Base-by-base conservation (phyloP, 805 yeast species). In the Candida schatavii region DNA sequence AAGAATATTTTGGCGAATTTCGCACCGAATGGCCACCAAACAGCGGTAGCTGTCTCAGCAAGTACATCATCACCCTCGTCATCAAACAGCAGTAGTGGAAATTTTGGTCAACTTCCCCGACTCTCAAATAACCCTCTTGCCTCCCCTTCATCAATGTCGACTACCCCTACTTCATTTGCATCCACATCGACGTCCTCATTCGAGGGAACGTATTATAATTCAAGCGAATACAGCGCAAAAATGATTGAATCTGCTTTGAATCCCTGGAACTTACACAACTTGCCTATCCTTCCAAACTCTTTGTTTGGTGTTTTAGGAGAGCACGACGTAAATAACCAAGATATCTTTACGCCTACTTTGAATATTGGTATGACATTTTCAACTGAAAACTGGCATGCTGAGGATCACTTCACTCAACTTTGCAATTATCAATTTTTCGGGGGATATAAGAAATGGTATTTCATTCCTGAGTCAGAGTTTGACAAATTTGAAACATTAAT, bases 241-340 rank as follows among this genome's bases (percentile, higher is more conserved):
- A 42, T 46, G 19, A 37, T 53, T n/a, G 47, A 52, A 32, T 39
- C 57, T 5, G 45, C 64, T 2, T 51, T 66, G 37, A 57, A 65
- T 41, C 77, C 79, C 0, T 83, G 87, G 85, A 80, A 81, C 47
- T 55, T 82, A 37, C 72, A 75, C 43, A 80, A 80, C 52, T 23
- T 83, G 2, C 76, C 86, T 2, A 49, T 72, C 4, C 56, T 66
- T 28, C 75, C 77, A 2, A 61, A 73, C 20, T 77, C 85, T 0
- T 41, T 82, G 7, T 54, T 82, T 20, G 66, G 70, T 2, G 68
- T 64, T 0, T 55, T 67, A 4, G 61, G 69, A 27, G 78, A 69
- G 38, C 42, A 67, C 3, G 72, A 75, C 39, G 39, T 70, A 35
- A 68, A 70, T 39, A 77, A 74, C 45, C 62, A 62, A 25, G 76